Evolutionary conservation across 75 land plant species (phyloP), one percentile per base, ranked within the genome.

Genomic region (Larix kaempferi): DNA sequence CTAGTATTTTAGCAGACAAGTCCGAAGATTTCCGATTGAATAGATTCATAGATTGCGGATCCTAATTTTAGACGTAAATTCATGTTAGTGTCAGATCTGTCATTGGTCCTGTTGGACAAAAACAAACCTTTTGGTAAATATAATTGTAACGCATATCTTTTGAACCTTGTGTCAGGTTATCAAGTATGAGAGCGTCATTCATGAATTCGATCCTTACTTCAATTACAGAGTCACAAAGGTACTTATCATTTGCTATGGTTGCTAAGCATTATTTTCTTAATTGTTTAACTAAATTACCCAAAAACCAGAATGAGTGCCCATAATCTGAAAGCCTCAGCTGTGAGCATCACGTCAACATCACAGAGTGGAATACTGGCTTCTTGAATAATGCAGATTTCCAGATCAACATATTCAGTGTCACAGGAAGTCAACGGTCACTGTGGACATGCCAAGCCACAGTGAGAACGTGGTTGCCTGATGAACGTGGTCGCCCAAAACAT

Each of bases 181-280:
- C 74, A 98, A 98, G 88, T 98, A 98, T 67, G 99, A 98, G 85
- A 98, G 99, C 82, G 89, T 98, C 65, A 98, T 98, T 71, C 99
- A 98, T 71, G 99, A 98, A 78, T 98, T 98, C 77, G 99, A 98
- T 88, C 99, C 99, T 15, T 98, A 98, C 75, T 98, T 98, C 86
- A 98, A 98, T 82, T 98, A 93, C 83, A 85, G 99, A 85, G 99
- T 98, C 67, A 95, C 99, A 59, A 94, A 98, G 98, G 99, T 97
- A 69, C 44, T 78, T 33, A 16, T 19, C 39, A 2, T 66, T 77
- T 27, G 25, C 44, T 76, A 26, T 39, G 41, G 10, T 22, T 22
- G 27, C 66, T 41, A 6, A 5, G 4, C 13, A 44, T 74, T 25
- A 14, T 74, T 7, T 56, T 69, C n/a, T 27, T 16, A 35, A 17